Base-by-base conservation (phyloP, 2,329 filamentous ascomycete species). In the Gliomastix tumulicola region DNA sequence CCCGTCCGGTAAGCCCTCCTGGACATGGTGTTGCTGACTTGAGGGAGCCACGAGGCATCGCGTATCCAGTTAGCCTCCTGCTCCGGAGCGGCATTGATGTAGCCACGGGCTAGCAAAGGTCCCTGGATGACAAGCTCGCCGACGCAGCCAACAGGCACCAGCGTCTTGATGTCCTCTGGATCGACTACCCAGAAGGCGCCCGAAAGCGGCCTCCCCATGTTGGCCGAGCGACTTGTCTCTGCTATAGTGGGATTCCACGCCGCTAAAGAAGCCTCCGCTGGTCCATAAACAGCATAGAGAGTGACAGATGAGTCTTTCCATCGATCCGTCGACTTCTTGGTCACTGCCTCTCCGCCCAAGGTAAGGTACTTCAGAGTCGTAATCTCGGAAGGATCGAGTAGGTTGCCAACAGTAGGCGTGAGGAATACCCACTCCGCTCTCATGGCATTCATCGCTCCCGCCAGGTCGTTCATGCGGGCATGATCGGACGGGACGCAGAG, bases 401-500 rank as follows among this genome's bases (percentile, higher is more conserved):
- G 41, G 20, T 32, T 37, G 18, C 37, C 43, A 34, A 45, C 36
- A 1, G 45, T 42, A 3, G 48, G 45, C 4, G 47, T 48, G 5
- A 47, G 30, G 31, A 47, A 32, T 1, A 35, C 33, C 4, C 16
- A 34, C 30, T 42, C 71, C 37, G 65, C 60, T 10, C 56, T 53
- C 52, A 62, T 59, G 31, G 53, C 55, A 16, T 62, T 55, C 37
- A 66, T 67, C 9, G 63, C 65, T 9, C 61, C 63, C 35, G 63
- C 63, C n/a, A 72, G 48, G 40, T 71, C 59, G 42, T 75, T 72
- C 44, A 75, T 60, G 4, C 71, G 63, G 34, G 70, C 65, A 25
- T 68, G 61, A 17, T 76, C 72, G 0, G 71, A 74, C 1, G 72
- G 69, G 7, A 76, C 68, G 45, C 69, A 74, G n/a, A 74, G 59